These are phyloP conservation scores for Diaporthe sp. DNA, from an alignment of 2,329 filamentous ascomycete genomes.

Conservation along the genomic window DNA sequence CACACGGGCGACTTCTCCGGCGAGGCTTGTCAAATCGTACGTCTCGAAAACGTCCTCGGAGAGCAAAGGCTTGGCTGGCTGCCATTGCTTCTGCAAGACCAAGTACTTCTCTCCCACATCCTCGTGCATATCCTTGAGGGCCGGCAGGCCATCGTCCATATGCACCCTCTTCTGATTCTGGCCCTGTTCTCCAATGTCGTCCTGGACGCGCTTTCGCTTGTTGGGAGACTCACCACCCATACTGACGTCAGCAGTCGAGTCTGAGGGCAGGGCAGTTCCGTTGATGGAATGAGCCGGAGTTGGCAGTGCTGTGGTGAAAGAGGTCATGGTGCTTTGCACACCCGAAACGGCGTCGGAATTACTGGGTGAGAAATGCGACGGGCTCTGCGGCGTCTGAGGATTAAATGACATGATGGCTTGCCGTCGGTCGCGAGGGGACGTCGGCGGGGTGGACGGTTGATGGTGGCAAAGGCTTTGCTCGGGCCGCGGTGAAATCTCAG, in stretches of 20 bases:
- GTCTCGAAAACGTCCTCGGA: conserved; percentile 69
- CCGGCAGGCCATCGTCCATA: conserved; percentile 68
- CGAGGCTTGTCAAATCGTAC: conserved; percentile 66
- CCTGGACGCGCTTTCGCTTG: conserved; percentile 71
- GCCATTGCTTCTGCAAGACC: conserved; percentile 63
- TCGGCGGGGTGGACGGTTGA: conserved; percentile 11
- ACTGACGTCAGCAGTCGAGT: conserved; percentile 52
- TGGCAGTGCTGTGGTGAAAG: conserved; percentile 64
- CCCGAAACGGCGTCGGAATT: conserved; percentile 62
- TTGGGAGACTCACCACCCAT: conserved; percentile 65
- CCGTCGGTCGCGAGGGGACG: conserved; percentile 18
- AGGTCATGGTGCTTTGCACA: conserved; percentile 62
- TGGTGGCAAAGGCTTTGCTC: conserved; percentile 10
- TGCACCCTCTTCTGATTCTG: conserved; percentile 71
- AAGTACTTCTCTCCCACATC: conserved; percentile 76
- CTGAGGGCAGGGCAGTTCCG: conserved; percentile 60
- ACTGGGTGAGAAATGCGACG: conserved; percentile 69
- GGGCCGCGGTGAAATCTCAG: conserved; percentile 11
- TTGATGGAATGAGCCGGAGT: conserved; percentile 73
- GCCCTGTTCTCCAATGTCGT: conserved; percentile 60
- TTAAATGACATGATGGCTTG: conserved; percentile 70
- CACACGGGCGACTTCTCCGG: conserved; percentile 70
- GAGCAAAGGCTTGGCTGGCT: conserved; percentile 56
- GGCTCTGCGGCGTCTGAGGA: conserved; percentile 75
- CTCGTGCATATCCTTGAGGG: conserved; percentile 72